phyloP scores from a whole-genome alignment of 2,329 filamentous ascomycete species.

The Talaromyces sp. region DNA sequence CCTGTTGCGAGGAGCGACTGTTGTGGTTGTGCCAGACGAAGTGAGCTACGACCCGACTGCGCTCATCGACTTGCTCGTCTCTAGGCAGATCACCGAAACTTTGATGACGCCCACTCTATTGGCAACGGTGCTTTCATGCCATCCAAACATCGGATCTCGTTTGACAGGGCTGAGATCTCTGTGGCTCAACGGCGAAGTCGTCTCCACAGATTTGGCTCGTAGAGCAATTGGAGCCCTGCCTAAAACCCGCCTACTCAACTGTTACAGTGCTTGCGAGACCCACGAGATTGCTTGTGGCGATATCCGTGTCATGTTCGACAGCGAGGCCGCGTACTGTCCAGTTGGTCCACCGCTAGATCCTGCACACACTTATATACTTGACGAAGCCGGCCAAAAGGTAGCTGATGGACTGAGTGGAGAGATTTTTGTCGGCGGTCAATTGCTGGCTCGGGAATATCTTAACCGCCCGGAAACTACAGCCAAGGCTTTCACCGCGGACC shows the following conservation, averaged over 20 bases:
- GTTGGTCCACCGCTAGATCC: slow-evolving; percentile 67
- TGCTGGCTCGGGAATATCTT: slow-evolving; percentile 72
- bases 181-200: slow-evolving; percentile 80
- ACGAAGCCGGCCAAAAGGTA: slow-evolving; percentile 63
- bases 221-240: slow-evolving; percentile 65
- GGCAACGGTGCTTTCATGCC: slow-evolving; percentile 66
- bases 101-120: slow-evolving; percentile 79
- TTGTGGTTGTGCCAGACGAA: slow-evolving; percentile 70
- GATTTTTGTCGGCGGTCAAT: slow-evolving; percentile 68
- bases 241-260: slow-evolving; percentile 66
- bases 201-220: slow-evolving; percentile 70
- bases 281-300: slow-evolving; percentile 76
- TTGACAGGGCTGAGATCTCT: slow-evolving; percentile 65
- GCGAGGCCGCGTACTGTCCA: slow-evolving; percentile 64
- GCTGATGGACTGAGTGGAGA: slow-evolving; percentile 63
- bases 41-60: slow-evolving; percentile 72
- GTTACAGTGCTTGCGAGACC: slow-evolving; percentile 78
- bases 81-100: slow-evolving; percentile 68
- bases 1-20: slow-evolving; percentile 69
- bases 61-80: slow-evolving; percentile 65
- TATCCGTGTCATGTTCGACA: slow-evolving; percentile 62
- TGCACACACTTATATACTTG: slow-evolving; percentile 66
- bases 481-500: slow-evolving; percentile 64
- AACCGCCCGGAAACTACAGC: slow-evolving; percentile 75
- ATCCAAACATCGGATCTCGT: slow-evolving; percentile 59